Percentiles rank a stretch among this genome's conserved stretches.
phyloP scores from a whole-genome alignment of 441 rosid genomes.

The Biscutella laevigata region DNA sequence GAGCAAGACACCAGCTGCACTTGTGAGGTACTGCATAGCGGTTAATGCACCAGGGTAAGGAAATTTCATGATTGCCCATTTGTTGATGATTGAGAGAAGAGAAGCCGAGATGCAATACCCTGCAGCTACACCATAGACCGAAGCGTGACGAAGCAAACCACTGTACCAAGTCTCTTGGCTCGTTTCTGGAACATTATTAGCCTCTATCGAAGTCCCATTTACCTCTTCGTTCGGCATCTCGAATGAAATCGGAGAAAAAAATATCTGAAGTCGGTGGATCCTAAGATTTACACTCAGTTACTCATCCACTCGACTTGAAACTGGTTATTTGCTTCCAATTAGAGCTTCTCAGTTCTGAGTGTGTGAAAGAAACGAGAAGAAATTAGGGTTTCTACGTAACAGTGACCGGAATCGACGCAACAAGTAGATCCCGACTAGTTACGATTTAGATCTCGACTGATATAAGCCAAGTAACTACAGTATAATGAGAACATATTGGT shows the following conservation, averaged over 20 bases:
- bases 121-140: neutral
- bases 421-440: too few relatives aligned
- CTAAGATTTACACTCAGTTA: neutral
- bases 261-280: too few relatives aligned
- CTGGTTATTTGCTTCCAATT: neutral
- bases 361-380: too few relatives aligned
- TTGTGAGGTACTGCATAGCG: neutral
- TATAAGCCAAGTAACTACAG: too few relatives aligned
- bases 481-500: too few relatives aligned
- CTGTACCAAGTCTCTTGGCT: constrained; percentile 37
- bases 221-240: neutral
- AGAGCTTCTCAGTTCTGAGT: too few relatives aligned
- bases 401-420: too few relatives aligned
- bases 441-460: too few relatives aligned
- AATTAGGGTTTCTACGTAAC: too few relatives aligned
- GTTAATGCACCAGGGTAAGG: neutral
- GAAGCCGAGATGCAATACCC: neutral
- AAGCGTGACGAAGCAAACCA: constrained; percentile 29
- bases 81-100: constrained; percentile 43
- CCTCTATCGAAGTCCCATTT: neutral
- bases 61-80: constrained; percentile 40
- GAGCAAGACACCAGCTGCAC: constrained; percentile 30
- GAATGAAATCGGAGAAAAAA: too few relatives aligned
- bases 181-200: too few relatives aligned
- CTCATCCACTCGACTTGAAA: neutral